These are phyloP conservation scores for Phytopythium helicoides DNA, from an alignment of 352 stramenopile genomes.

Conservation along the genomic window DNA sequence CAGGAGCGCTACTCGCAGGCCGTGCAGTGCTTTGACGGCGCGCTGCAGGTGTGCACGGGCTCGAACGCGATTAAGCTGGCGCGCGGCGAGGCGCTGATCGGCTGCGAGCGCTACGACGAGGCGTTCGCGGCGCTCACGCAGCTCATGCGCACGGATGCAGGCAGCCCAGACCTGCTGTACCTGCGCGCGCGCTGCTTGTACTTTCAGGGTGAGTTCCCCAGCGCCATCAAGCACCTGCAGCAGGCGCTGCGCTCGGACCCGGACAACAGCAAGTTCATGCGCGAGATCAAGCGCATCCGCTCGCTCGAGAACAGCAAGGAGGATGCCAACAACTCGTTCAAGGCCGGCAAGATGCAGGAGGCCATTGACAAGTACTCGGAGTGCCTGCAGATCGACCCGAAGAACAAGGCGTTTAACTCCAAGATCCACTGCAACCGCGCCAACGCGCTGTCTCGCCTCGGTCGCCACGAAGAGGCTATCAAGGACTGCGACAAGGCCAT, in stretches of 20 bases:
- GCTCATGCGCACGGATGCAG: slow-evolving; percentile 82
- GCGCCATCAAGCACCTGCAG: slow-evolving; percentile 92
- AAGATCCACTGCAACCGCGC: slow-evolving; percentile 94
- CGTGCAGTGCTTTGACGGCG: slow-evolving; percentile 68
- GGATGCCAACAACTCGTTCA: slow-evolving; percentile 90
- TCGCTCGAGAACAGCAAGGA: slow-evolving; percentile 86
- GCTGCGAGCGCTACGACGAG: slow-evolving; percentile 79
- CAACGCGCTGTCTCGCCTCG: slow-evolving; percentile 80
- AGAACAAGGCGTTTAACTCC: slow-evolving; percentile 91
- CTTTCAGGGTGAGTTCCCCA: slow-evolving; percentile 91
- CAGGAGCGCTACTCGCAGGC: slow-evolving; percentile 69
- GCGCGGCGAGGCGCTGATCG: slow-evolving; percentile 72
- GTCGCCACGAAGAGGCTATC: slow-evolving; percentile 84
- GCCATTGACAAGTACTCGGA: slow-evolving; percentile 89
- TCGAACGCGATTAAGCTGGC: slow-evolving; percentile 70
- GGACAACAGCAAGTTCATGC: slow-evolving; percentile 87
- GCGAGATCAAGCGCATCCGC: slow-evolving; percentile 88
- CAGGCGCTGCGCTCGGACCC: slow-evolving; percentile 88
- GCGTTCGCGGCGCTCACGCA: slow-evolving; percentile 79
- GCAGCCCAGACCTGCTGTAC: slow-evolving; percentile 83
- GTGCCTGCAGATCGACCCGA: slow-evolving; percentile 83
- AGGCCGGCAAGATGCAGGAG: slow-evolving; percentile 67
- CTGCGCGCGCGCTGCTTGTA: slow-evolving; percentile 89
- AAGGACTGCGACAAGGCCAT: slow-evolving; percentile 89
- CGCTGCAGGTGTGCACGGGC: slow-evolving; percentile 63